Evolutionary conservation across 2,329 filamentous ascomycete genomes (phyloP).

Genomic region (Arthrobotrys pseudoclavata): DNA sequence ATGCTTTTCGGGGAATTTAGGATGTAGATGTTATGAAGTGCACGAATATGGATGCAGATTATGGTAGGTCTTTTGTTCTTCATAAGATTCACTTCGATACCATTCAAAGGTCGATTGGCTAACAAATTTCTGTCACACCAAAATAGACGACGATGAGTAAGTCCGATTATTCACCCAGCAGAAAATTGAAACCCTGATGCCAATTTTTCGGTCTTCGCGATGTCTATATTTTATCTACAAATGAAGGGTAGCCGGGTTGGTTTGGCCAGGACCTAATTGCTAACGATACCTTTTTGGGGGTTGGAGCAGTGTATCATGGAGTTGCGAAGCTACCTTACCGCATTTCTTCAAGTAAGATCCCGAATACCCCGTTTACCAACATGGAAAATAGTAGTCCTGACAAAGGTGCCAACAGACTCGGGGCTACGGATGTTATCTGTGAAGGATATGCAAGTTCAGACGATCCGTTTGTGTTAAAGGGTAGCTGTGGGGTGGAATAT

Average conservation of each 20-base stretch:
- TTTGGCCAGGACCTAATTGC: not conserved
- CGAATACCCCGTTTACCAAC: not conserved
- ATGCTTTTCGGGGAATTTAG: slow-evolving; percentile 69
- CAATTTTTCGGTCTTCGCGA: too few species aligned
- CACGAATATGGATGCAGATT: slow-evolving; percentile 84
- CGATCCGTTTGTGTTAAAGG: slow-evolving; percentile 86
- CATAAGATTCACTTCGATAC: slow-evolving; percentile 77
- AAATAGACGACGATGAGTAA: slow-evolving; percentile 57
- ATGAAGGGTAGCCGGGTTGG: not conserved
- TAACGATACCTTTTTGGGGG: slow-evolving; percentile 1
- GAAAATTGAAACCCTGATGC: not conserved
- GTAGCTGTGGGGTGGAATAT: slow-evolving; percentile 93
- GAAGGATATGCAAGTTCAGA: slow-evolving; percentile 84
- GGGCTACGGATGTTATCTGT: slow-evolving; percentile 88
- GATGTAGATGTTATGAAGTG: slow-evolving; percentile 86
- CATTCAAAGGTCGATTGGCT: slow-evolving; percentile 12
- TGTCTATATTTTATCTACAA: not conserved
- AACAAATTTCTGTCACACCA: not conserved
- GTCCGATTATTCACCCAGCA: slow-evolving; percentile 1
- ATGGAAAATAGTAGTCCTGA: not conserved
- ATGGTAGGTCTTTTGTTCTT: slow-evolving; percentile 71
- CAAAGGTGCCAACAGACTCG: slow-evolving; percentile 71
- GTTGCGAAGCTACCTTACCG: slow-evolving; percentile 70
- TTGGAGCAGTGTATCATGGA: slow-evolving; percentile 55
- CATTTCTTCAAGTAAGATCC: slow-evolving; percentile 70